Base-by-base conservation (phyloP, 306 rosid genomes). In the Nissolia schottii region DNA sequence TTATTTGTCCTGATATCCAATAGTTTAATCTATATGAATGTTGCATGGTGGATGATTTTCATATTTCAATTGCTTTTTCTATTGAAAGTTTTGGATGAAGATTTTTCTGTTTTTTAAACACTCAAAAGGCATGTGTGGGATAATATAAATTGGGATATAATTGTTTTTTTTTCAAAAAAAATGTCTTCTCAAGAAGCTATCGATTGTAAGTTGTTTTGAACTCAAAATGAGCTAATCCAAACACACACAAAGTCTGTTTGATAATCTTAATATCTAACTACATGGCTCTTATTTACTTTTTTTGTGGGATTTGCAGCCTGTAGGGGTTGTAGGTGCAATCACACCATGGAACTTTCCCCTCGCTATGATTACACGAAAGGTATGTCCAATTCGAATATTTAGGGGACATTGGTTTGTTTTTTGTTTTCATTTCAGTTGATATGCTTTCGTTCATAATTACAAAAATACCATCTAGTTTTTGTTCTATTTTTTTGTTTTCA, bases 291-390 rank as follows among this genome's bases (percentile, higher is more conserved):
- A 53, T 34, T 71, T 51, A 49, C 43, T 40, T 31, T 34, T 31
- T 56, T 74, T 31, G 46, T 65, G 55, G 51, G 7, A 40, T 53
- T 78, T 89, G 82, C 89, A 94, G 99, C 97, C 99, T 67, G 92
- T 94, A 46, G 99, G 99, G 78, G 97, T 94, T 81, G 99, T 91
- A 64, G 99, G 96, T 57, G 89, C 97, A 24, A 82, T 94, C 74
- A 68, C 96, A 14, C 99, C 97, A 48, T 91, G 99, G 99, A 94
- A 94, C 85, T 94, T 94, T 78, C 99, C 99, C 8, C 76, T 94
- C 70, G 99, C 99, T 53, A 94, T 94, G 99, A 91, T 94, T 62
- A 91, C 99, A 43, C 87, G 99, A 62, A 94, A 94, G 96, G 99
- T 87, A 55, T 53, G 72, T 61, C 74, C 41, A 58, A 50, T 24